These are phyloP conservation scores for Nymphaea colorata DNA, from an alignment of 164 flowering plant genomes.

Conservation along the genomic window DNA sequence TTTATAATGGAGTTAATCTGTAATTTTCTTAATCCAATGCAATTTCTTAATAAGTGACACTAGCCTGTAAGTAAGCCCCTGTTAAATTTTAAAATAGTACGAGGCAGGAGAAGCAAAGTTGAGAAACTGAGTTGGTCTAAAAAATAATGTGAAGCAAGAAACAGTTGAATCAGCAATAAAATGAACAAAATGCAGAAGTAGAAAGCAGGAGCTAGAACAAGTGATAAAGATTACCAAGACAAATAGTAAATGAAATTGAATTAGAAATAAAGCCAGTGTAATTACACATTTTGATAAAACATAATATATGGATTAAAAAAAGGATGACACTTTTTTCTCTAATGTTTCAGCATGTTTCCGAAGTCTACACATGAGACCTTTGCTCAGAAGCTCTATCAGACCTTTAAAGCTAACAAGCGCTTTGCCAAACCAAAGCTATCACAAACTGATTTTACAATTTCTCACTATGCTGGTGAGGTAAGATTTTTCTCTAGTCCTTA, in stretches of 20 bases:
- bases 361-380: conserved; percentile 90
- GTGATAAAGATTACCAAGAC: no score
- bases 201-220: no score
- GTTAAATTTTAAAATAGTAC: not conserved
- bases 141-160: no score
- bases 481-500: conserved; percentile 9
- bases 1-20: not conserved
- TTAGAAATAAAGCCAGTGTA: no score
- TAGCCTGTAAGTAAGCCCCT: not conserved
- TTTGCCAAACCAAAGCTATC: conserved; percentile 79
- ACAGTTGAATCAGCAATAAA: no score
- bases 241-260: no score
- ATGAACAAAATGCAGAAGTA: no score
- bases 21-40: not conserved
- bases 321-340: not conserved
- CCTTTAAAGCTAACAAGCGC: conserved; percentile 64
- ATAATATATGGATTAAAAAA: no score
- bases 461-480: conserved; percentile 96
- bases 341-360: conserved; percentile 76
- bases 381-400: conserved; percentile 76
- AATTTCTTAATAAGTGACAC: not conserved
- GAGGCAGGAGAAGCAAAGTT: no score
- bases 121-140: no score
- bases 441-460: conserved; percentile 60
- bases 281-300: no score